A percentile compares a stretch with the other conserved stretches of the same genome.
These are phyloP conservation scores for Capronia coronata DNA, from an alignment of 2,329 filamentous ascomycete species.

Conservation along the genomic window DNA sequence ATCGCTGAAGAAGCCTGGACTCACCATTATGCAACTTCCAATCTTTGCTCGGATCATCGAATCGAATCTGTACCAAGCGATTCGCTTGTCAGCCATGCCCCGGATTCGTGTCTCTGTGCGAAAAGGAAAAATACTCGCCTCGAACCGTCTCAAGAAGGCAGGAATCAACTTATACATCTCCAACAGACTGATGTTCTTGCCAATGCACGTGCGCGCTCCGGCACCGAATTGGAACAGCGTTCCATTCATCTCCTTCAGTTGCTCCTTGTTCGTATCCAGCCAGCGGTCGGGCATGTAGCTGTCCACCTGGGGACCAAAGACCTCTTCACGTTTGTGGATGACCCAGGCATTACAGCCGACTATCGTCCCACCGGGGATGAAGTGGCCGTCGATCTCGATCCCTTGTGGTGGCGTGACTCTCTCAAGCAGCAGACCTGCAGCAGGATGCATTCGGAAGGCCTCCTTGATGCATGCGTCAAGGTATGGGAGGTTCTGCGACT, in stretches of 20 bases:
- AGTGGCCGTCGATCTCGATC: constrained; percentile 59
- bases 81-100: no score
- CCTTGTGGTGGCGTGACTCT: constrained; percentile 61
- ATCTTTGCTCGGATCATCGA: constrained; percentile 24
- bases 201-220: constrained; percentile 43
- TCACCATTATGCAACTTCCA: constrained; percentile 28
- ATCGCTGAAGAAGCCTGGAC: background rate
- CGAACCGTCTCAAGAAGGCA: constrained; percentile 25
- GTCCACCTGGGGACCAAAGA: constrained; percentile 64
- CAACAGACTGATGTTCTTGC: constrained; percentile 30
- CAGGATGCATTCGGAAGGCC: constrained; percentile 68
- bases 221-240: constrained; percentile 42
- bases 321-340: constrained; percentile 58
- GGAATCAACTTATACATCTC: constrained; percentile 32
- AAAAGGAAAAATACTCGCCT: constrained; percentile 22
- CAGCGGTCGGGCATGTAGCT: constrained; percentile 64
- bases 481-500: constrained; percentile 62
- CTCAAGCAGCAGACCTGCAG: constrained; percentile 65
- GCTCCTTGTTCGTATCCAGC: constrained; percentile 46
- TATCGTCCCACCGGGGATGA: constrained; percentile 63
- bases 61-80: constrained; percentile 37
- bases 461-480: constrained; percentile 74
- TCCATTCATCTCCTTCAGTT: constrained; percentile 47
- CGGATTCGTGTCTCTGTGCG: no score
- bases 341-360: constrained; percentile 72